Conservation (phyloP, 2,329 filamentous ascomycete species). For the Cercospora zeina region DNA sequence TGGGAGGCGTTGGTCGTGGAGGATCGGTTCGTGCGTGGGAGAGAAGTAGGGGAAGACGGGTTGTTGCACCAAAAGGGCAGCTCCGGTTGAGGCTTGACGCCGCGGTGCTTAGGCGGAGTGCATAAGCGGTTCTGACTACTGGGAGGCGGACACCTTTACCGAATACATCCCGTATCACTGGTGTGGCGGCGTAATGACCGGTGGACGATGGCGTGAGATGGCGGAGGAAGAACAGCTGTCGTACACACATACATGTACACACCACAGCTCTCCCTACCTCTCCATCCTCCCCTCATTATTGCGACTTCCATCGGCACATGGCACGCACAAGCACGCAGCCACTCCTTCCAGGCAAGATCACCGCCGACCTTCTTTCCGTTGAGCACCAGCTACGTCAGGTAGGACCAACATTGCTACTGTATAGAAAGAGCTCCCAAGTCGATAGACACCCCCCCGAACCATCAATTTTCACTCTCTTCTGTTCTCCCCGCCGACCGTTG, state of each 20-base stretch:
- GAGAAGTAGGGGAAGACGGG: background rate
- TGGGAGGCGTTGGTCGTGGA: constrained; percentile 8
- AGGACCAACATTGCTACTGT: background rate
- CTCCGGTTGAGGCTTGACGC: constrained; percentile 2
- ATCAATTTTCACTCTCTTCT: background rate
- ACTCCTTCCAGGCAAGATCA: background rate
- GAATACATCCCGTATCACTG: too few species aligned
- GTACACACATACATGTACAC: too few species aligned
- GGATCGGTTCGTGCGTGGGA: background rate
- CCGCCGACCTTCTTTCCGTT: background rate
- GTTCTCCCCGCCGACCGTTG: background rate
- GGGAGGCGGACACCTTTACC: background rate
- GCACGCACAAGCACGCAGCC: background rate
- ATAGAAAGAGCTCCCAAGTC: background rate
- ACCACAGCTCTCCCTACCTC: background rate
- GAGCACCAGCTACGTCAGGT: constrained; percentile 3
- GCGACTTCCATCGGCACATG: background rate
- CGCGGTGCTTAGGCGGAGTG: background rate
- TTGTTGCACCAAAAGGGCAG: background rate
- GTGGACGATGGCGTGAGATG: background rate
- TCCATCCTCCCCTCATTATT: background rate
- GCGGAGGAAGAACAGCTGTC: background rate
- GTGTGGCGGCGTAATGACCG: too few species aligned
- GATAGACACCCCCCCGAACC: background rate
- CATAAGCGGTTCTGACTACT: background rate